These are phyloP conservation scores for Rhazya stricta DNA, from an alignment of 257 asterid genomes.

Conservation along the genomic window DNA sequence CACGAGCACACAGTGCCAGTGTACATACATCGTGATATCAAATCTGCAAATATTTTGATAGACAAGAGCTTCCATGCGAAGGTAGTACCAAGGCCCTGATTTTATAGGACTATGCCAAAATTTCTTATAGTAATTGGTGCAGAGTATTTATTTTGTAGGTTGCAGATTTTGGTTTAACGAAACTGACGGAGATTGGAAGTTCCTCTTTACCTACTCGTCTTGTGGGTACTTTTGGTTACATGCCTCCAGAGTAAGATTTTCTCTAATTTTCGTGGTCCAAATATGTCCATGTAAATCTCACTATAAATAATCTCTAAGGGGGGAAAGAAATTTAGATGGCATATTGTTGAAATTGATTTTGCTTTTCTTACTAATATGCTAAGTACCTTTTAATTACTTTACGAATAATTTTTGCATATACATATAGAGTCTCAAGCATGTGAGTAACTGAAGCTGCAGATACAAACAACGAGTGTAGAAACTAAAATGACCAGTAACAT, in stretches of 20 bases:
- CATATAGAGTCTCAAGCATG: background rate
- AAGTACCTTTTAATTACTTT: background rate
- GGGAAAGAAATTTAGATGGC: background rate
- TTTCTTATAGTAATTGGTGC: constrained; percentile 14
- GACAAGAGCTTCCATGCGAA: constrained; percentile 81
- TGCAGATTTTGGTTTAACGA: constrained; percentile 93
- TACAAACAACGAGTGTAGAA: background rate
- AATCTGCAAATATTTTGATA: constrained; percentile 88
- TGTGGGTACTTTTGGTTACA: constrained; percentile 96
- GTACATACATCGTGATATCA: constrained; percentile 94
- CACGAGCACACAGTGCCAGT: constrained; percentile 98
- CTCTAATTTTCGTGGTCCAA: constrained; percentile 4
- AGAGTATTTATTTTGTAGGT: constrained; percentile 45
- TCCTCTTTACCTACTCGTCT: constrained; percentile 79
- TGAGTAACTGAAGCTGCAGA: background rate
- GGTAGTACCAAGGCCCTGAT: constrained; percentile 39
- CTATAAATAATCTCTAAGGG: background rate
- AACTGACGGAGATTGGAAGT: constrained; percentile 87
- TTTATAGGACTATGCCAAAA: constrained; percentile 17
- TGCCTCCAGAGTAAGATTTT: constrained; percentile 92
- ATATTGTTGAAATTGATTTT: background rate
- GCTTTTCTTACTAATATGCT: background rate
- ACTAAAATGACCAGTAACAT: background rate
- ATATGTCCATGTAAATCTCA: background rate
- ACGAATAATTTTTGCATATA: background rate